These are phyloP conservation scores for Aleurites moluccanus DNA, from an alignment of 441 rosid genomes.

Conservation along the genomic window DNA sequence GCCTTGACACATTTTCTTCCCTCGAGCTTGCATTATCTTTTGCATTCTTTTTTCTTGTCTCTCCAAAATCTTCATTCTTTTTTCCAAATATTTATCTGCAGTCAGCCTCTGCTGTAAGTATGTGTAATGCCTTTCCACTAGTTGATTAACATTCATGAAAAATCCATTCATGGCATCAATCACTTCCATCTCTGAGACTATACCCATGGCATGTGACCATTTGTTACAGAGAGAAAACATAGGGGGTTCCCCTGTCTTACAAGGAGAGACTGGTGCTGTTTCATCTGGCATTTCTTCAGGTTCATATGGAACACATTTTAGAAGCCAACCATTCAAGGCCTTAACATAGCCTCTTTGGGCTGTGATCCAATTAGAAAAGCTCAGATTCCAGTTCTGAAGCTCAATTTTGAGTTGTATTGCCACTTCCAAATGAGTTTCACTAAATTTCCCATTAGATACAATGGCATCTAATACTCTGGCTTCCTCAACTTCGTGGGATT, in stretches of 20 bases:
- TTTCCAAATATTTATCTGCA: conserved; percentile 58
- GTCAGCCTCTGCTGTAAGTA: conserved; percentile 47
- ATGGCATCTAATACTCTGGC: conserved; percentile 54
- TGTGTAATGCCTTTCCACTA: conserved; percentile 58
- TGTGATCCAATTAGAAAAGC: conserved; percentile 68
- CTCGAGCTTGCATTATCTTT: conserved; percentile 62
- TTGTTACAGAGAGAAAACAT: conserved; percentile 73
- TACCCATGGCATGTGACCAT: conserved; percentile 70
- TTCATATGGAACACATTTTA: conserved; percentile 64
- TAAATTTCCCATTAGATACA: conserved; percentile 52
- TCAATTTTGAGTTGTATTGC: conserved; percentile 66
- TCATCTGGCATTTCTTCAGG: conserved; percentile 67
- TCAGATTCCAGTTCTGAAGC: conserved; percentile 60
- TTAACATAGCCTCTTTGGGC: conserved; percentile 65
- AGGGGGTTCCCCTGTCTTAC: conserved; percentile 63
- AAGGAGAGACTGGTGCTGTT: conserved; percentile 58
- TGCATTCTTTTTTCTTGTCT: conserved; percentile 69
- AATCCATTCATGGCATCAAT: conserved; percentile 55
- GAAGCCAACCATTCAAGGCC: conserved; percentile 79
- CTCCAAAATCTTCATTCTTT: conserved; percentile 54
- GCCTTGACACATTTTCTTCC: conserved; percentile 46
- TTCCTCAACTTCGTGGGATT: conserved; percentile 60
- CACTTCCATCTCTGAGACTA: conserved; percentile 78
- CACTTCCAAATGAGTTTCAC: conserved; percentile 53
- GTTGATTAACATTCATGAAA: conserved; percentile 49